A percentile compares a stretch with the other conserved stretches of the same genome.
phyloP scores from a whole-genome alignment of 2,329 filamentous ascomycete genomes.

The Colletotrichum falcatum region DNA sequence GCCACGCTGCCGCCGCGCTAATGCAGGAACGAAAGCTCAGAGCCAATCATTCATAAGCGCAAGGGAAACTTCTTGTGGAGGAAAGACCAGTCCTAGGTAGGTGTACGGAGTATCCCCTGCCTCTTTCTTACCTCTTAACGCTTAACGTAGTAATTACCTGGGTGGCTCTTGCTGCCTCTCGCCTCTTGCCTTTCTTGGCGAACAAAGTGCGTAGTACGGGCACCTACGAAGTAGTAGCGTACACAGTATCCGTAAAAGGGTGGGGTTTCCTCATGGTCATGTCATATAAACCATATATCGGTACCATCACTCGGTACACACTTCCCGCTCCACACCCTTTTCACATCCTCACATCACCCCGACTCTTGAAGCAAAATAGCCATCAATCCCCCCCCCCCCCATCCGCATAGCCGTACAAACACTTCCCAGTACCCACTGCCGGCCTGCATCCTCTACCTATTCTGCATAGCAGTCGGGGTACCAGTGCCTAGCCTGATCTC shows the following conservation, averaged over 20 bases:
- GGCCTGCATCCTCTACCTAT: too few species aligned
- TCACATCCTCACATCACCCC: neutral
- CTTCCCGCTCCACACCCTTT: conserved; percentile 19
- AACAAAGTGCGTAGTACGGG: too few species aligned
- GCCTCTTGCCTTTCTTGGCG: neutral
- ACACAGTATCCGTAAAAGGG: too few species aligned
- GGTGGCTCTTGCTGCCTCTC: too few species aligned
- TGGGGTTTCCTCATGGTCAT: neutral
- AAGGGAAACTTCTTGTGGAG: conserved; percentile 34
- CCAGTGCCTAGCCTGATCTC: conserved; percentile 9
- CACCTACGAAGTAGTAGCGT: too few species aligned
- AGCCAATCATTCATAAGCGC: conserved; percentile 24
- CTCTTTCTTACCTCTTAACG: too few species aligned
- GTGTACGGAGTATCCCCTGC: too few species aligned
- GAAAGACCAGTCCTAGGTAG: conserved; percentile 14
- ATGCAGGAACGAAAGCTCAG: conserved; percentile 37
- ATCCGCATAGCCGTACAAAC: conserved; percentile 5
- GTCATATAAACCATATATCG: too few species aligned
- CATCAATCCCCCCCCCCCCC: neutral
- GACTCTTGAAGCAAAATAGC: conserved; percentile 17
- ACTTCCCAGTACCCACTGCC: neutral
- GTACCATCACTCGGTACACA: too few species aligned
- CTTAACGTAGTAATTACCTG: too few species aligned
- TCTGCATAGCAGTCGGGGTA: neutral
- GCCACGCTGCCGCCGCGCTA: conserved; percentile 40